These are phyloP conservation scores for Lumnitzera littorea DNA, from an alignment of 345 rosid species.

Conservation along the genomic window DNA sequence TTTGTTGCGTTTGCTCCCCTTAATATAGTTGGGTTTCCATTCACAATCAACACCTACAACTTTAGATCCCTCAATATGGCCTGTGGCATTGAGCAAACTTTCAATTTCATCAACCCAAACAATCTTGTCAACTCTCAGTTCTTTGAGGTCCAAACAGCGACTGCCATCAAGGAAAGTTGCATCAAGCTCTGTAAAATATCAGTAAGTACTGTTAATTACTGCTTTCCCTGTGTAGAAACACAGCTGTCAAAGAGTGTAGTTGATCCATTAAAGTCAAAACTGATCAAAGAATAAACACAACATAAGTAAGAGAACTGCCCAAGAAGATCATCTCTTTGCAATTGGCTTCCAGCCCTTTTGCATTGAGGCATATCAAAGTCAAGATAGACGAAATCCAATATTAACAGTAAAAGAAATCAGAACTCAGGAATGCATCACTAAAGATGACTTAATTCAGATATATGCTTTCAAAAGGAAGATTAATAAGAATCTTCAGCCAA, in stretches of 20 bases:
- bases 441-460: background rate
- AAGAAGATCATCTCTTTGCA: too few species aligned
- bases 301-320: too few species aligned
- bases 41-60: slow-evolving; percentile 88
- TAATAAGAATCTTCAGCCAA: too few species aligned
- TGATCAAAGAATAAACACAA: too few species aligned
- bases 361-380: too few species aligned
- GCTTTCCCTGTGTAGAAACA: background rate
- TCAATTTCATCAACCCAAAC: slow-evolving; percentile 74
- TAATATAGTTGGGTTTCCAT: slow-evolving; percentile 88
- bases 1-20: slow-evolving; percentile 72
- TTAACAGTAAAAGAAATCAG: too few species aligned
- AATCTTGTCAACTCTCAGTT: slow-evolving; percentile 53
- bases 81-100: slow-evolving; percentile 45
- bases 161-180: slow-evolving; percentile 21
- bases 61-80: slow-evolving; percentile 57
- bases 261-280: background rate
- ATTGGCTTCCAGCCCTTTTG: too few species aligned
- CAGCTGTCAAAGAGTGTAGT: background rate
- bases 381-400: too few species aligned
- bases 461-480: too few species aligned
- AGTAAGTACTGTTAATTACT: slow-evolving; percentile 6
- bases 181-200: slow-evolving; percentile 46
- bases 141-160: slow-evolving; percentile 54
- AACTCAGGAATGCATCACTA: too few species aligned